Percentiles rank a stretch among this genome's conserved stretches.
These are phyloP conservation scores for Tuber calosporum DNA, from an alignment of 495 filamentous ascomycete genomes.

Conservation along the genomic window DNA sequence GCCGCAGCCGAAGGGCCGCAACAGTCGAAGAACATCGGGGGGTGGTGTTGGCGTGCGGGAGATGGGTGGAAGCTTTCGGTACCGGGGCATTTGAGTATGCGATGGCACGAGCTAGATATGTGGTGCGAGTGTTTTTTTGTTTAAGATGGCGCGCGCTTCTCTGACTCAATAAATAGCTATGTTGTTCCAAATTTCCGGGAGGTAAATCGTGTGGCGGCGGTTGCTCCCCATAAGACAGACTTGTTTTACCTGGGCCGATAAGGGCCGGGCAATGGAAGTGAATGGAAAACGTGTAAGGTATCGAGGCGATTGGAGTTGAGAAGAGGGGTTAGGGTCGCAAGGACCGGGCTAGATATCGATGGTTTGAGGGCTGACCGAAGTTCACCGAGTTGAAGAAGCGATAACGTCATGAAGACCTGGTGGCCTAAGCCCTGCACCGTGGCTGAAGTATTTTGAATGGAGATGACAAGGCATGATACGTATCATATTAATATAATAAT, in stretches of 20 bases:
- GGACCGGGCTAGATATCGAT: neutral
- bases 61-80: slow-evolving; percentile 30
- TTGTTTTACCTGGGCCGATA: neutral
- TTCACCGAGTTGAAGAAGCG: neutral
- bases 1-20: slow-evolving; percentile 8
- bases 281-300: neutral
- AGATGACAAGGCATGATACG: neutral
- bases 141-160: neutral
- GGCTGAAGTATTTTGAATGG: neutral
- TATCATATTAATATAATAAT: no score
- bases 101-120: neutral
- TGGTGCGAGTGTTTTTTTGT: neutral
- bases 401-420: neutral
- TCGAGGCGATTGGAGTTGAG: neutral
- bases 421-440: neutral
- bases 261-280: neutral
- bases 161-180: neutral
- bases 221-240: slow-evolving; percentile 5
- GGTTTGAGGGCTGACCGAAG: neutral
- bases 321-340: neutral
- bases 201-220: neutral
- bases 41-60: slow-evolving; percentile 25
- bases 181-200: neutral
- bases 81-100: slow-evolving; percentile 13
- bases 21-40: slow-evolving; percentile 6